Percentiles rank a stretch among this genome's conserved stretches.
Evolutionary conservation across 305 asterid genomes (phyloP).

Genomic region (Salvia sclarea): DNA sequence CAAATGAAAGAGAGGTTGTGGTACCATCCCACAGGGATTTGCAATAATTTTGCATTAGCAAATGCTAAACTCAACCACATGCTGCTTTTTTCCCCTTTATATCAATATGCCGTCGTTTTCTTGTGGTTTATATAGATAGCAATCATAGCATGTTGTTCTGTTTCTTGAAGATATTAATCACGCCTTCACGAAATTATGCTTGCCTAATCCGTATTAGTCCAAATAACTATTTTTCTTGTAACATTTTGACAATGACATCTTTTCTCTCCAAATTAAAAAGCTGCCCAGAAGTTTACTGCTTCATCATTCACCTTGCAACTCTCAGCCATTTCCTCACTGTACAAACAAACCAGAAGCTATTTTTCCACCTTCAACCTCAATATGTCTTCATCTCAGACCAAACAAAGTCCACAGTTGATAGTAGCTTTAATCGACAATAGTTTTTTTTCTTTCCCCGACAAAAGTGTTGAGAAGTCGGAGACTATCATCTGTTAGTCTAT

Average conservation of each 20-base stretch:
- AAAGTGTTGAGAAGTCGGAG: background rate
- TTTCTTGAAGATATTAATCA: background rate
- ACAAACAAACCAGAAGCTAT: background rate
- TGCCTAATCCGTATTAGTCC: background rate
- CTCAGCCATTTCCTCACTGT: conserved; percentile 18
- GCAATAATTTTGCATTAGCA: conserved; percentile 12
- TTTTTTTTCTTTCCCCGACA: background rate
- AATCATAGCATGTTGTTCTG: conserved; percentile 10
- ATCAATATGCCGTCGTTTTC: background rate
- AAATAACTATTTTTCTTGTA: background rate
- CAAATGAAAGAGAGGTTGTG: conserved; percentile 10
- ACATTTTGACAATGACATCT: conserved; percentile 23
- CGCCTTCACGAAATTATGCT: background rate
- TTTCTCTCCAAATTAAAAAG: background rate
- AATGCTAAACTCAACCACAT: conserved; percentile 28
- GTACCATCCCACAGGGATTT: conserved; percentile 23
- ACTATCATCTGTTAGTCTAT: conserved; percentile 1
- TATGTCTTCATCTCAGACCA: background rate
- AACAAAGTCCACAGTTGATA: background rate
- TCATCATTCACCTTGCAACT: background rate
- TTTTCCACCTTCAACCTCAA: background rate
- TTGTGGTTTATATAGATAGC: conserved; percentile 23
- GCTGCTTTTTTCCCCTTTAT: conserved; percentile 14
- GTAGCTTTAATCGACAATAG: background rate
- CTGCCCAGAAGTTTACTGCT: background rate